Evolutionary conservation across 2,329 filamentous ascomycete genomes (phyloP).

Genomic region (Endoconidiophora laricicola): DNA sequence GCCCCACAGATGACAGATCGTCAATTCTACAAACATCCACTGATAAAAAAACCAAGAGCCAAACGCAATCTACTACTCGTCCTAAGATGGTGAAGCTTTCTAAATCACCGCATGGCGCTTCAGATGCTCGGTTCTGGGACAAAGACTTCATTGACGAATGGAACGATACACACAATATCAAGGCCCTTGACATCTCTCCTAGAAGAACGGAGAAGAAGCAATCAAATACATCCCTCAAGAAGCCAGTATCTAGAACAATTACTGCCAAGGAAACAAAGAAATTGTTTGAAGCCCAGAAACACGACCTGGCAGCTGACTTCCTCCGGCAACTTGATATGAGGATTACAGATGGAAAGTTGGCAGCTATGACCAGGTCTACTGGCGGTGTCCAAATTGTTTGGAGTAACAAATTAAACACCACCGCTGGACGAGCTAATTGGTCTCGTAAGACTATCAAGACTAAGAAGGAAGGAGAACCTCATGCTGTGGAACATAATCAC

Average conservation of each 20-base stretch:
- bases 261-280: slow-evolving; percentile 32
- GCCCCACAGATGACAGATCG: too few species aligned
- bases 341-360: slow-evolving; percentile 45
- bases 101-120: slow-evolving; percentile 34
- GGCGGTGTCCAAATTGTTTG: slow-evolving; percentile 58
- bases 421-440: slow-evolving; percentile 62
- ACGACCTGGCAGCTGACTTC: slow-evolving; percentile 45
- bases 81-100: slow-evolving; percentile 22
- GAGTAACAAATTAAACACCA: slow-evolving; percentile 65
- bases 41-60: too few species aligned
- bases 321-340: slow-evolving; percentile 49
- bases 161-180: slow-evolving; percentile 45
- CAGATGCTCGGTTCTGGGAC: slow-evolving; percentile 42
- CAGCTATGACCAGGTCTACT: slow-evolving; percentile 39
- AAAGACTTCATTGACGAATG: slow-evolving; percentile 42
- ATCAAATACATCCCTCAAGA: not conserved
- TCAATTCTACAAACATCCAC: too few species aligned
- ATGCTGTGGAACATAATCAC: slow-evolving; percentile 23
- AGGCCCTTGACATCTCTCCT: slow-evolving; percentile 8
- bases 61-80: not conserved
- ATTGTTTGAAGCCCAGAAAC: slow-evolving; percentile 45
- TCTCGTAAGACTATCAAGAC: slow-evolving; percentile 38
- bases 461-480: not conserved
- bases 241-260: slow-evolving; percentile 20
- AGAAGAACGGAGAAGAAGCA: not conserved